Evolutionary conservation across 139 green algal genomes (phyloP), one percentile per base, ranked within the genome.

Genomic region (Dunaliella primolecta): DNA sequence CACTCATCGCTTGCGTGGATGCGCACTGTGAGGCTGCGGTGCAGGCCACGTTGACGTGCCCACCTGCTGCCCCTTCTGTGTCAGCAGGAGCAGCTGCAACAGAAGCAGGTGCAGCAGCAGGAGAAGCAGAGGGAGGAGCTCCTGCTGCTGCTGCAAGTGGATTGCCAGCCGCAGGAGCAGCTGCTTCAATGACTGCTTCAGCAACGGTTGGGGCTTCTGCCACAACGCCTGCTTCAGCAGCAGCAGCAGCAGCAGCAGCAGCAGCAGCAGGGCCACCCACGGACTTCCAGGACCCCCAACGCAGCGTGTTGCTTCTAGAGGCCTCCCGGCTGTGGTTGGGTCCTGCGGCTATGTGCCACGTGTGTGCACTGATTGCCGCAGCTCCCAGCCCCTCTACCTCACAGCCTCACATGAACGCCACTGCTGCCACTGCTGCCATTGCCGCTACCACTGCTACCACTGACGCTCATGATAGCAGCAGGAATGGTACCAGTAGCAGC

Each of bases 301-400:
- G 76, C 23, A 83, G 80, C 33, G 36, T 87, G 3, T 84, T 88
- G 32, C 80, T 86, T 15, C 92, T 88, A 83, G 36, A 87, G 82
- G 89, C 87, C 7, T 64, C 86, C n/a, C 79, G 85, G 82, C 79
- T 91, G 37, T 87, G 55, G 82, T 34, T 94, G 55, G 80, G 86
- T 23, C 78, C 80, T 35, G 87, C 79, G 55, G 46, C 75, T 85
- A 36, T 33, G 20, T 81, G 76, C 76, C 71, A 77, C 46, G 30
- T 36, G n/a, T 80, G 75, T 36, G 36, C 33, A 11, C 33, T 33
- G 77, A 29, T 34, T n/a, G n/a, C n/a, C n/a, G n/a, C n/a, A n/a
- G n/a, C n/a, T n/a, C n/a, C n/a, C n/a, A n/a, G n/a, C n/a, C n/a
- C n/a, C n/a, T n/a, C n/a, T n/a, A n/a, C n/a, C n/a, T n/a, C n/a